Evolutionary conservation across 2,329 filamentous ascomycete species (phyloP).

Genomic region (Fusarium austroafricanum): DNA sequence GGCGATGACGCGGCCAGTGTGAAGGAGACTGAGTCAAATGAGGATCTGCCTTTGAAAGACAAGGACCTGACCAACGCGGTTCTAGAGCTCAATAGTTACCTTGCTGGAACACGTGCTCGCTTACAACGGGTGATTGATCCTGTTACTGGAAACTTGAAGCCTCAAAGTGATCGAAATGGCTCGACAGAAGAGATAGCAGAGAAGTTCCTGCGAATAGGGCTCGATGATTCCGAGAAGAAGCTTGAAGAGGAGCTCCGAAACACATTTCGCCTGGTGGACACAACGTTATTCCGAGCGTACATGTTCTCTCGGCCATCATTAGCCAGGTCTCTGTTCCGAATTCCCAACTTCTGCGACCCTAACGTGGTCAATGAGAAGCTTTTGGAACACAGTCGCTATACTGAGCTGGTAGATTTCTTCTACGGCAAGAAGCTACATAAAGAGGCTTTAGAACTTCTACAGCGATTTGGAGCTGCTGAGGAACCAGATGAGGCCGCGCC

Average conservation of each 20-base stretch:
- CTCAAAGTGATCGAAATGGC: slow-evolving; percentile 57
- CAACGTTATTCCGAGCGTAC: slow-evolving; percentile 91
- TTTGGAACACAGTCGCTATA: slow-evolving; percentile 88
- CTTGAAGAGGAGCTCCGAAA: slow-evolving; percentile 78
- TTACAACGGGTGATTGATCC: slow-evolving; percentile 72
- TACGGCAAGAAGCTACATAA: slow-evolving; percentile 94
- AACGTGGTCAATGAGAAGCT: slow-evolving; percentile 94
- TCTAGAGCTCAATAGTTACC: slow-evolving; percentile 84
- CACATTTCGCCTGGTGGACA: slow-evolving; percentile 89
- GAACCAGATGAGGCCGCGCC: slow-evolving; percentile 63
- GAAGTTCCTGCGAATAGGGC: slow-evolving; percentile 62
- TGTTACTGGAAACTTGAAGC: slow-evolving; percentile 70
- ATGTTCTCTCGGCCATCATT: slow-evolving; percentile 92
- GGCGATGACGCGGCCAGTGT: slow-evolving; percentile 67
- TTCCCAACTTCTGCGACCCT: slow-evolving; percentile 97
- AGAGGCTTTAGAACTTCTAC: slow-evolving; percentile 84
- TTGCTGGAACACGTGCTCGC: slow-evolving; percentile 83
- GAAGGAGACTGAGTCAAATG: slow-evolving; percentile 55
- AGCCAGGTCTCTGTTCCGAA: slow-evolving; percentile 89
- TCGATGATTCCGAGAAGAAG: slow-evolving; percentile 65
- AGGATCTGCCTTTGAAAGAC: slow-evolving; percentile 73
- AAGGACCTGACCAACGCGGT: slow-evolving; percentile 87
- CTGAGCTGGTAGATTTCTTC: slow-evolving; percentile 96
- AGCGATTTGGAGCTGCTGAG: slow-evolving; percentile 77
- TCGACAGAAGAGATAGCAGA: slow-evolving; percentile 65